Percentiles rank a stretch among this genome's conserved stretches.
Conservation (phyloP, 192 early-diverging fungal genomes). For the Coemansia aciculifera region DNA sequence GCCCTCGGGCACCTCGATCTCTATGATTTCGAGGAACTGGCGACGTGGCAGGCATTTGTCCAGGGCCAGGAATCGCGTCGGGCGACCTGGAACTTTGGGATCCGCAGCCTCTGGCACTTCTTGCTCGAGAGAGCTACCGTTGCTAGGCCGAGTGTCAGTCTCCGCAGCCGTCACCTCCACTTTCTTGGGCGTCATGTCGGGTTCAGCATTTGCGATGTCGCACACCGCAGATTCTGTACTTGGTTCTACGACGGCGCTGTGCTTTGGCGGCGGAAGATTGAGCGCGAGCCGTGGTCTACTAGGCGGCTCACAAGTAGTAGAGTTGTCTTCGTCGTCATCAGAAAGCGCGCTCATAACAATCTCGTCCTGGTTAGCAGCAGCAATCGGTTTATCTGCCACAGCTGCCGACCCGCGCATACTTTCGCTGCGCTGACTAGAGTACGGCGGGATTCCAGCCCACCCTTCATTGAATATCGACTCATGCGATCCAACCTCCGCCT, state of each 20-base stretch:
- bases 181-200: not conserved
- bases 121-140: not conserved
- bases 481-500: slow-evolving; percentile 65
- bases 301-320: not conserved
- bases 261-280: slow-evolving; percentile 38
- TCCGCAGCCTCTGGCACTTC: not conserved
- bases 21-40: slow-evolving; percentile 77
- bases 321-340: slow-evolving; percentile 22
- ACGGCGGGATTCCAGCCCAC: slow-evolving; percentile 28
- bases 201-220: not conserved
- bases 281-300: slow-evolving; percentile 19
- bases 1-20: slow-evolving; percentile 57
- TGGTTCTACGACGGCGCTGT: slow-evolving; percentile 11
- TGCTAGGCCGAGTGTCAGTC: not conserved
- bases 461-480: slow-evolving; percentile 21
- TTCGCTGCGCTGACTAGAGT: not conserved
- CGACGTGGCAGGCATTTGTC: slow-evolving; percentile 87
- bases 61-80: slow-evolving; percentile 86
- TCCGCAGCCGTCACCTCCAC: not conserved
- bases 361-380: slow-evolving; percentile 56
- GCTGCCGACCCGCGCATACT: not conserved
- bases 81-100: slow-evolving; percentile 28
- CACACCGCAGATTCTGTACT: not conserved
- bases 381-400: not conserved
- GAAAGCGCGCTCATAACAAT: slow-evolving; percentile 48